These are phyloP conservation scores for Debaryomycetaceae sp. DNA, from an alignment of 1,139 yeast species.

Conservation along the genomic window DNA sequence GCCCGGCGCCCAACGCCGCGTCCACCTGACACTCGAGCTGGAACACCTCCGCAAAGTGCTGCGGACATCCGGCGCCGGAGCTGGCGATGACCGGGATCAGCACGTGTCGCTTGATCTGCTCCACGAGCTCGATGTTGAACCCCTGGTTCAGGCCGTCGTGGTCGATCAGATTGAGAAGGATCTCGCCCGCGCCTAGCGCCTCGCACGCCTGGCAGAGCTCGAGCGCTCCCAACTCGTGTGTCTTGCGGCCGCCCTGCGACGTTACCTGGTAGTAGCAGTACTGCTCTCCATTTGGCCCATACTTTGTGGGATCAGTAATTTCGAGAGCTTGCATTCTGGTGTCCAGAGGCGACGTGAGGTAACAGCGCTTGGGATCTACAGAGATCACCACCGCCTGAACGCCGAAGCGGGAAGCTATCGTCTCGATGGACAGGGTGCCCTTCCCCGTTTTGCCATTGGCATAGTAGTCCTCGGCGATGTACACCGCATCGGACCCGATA, in stretches of 20 bases:
- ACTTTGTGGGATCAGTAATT: slow-evolving; percentile 32
- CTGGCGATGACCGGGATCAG: slow-evolving; percentile 92
- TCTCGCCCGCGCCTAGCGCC: slow-evolving; percentile 93
- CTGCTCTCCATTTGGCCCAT: slow-evolving; percentile 77
- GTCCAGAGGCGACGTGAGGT: slow-evolving; percentile 48
- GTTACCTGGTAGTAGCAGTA: slow-evolving; percentile 94
- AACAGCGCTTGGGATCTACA: slow-evolving; percentile 87
- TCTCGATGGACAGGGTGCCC: slow-evolving; percentile 82
- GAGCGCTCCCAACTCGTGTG: slow-evolving; percentile 80
- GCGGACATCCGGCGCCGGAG: slow-evolving; percentile 91
- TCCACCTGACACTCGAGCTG: slow-evolving; percentile 64
- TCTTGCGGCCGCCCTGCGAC: slow-evolving; percentile 88
- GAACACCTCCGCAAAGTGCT: slow-evolving; percentile 82
- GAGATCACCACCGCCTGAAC: slow-evolving; percentile 95
- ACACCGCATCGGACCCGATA: slow-evolving; percentile 94
- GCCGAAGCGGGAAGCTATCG: slow-evolving; percentile 85
- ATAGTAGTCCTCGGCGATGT: slow-evolving; percentile 76
- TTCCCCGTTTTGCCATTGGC: slow-evolving; percentile 43
- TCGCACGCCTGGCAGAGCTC: slow-evolving; percentile 86
- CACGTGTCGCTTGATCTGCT: slow-evolving; percentile 66
- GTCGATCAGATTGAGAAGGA: slow-evolving; percentile 84
- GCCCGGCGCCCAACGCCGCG: slow-evolving; percentile 97
- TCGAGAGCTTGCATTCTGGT: slow-evolving; percentile 48
- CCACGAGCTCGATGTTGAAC: slow-evolving; percentile 73
- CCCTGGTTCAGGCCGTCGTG: slow-evolving; percentile 94